phyloP scores from a whole-genome alignment of 192 early-diverging fungal genomes.

The Rhizoclosmatium globosum region DNA sequence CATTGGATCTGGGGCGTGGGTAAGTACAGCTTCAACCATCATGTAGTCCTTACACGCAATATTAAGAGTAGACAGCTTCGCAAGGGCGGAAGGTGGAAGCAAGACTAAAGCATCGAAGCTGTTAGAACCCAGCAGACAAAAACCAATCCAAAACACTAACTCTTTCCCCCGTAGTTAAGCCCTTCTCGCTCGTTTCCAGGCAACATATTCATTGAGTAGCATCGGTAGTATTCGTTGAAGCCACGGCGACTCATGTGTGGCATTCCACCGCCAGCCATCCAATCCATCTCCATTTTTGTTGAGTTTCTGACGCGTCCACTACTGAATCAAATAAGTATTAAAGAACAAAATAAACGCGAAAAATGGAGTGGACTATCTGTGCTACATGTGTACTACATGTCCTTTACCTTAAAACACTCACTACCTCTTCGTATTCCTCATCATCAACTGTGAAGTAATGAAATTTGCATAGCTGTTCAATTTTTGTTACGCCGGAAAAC shows the following conservation, averaged over 20 bases:
- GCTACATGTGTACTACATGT: too few relatives aligned
- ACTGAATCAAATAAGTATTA: too few relatives aligned
- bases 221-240: constrained; percentile 55
- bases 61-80: constrained; percentile 61
- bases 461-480: too few relatives aligned
- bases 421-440: too few relatives aligned
- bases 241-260: background rate
- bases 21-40: too few relatives aligned
- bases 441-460: too few relatives aligned
- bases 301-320: too few relatives aligned
- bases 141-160: constrained; percentile 49
- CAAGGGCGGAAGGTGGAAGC: constrained; percentile 77
- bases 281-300: constrained; percentile 11
- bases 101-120: constrained; percentile 62
- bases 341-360: too few relatives aligned
- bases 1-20: constrained; percentile 86
- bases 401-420: too few relatives aligned
- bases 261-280: background rate
- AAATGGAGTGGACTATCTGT: too few relatives aligned
- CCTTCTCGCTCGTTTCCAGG: constrained; percentile 75
- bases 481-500: too few relatives aligned
- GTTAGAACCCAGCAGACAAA: background rate
- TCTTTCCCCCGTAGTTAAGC: constrained; percentile 83
- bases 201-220: constrained; percentile 79
- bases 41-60: too few relatives aligned